A percentile compares a stretch with the other conserved stretches of the same genome.
phyloP scores from a whole-genome alignment of 768 basidiomycete species.

The Amylocystis lapponica region DNA sequence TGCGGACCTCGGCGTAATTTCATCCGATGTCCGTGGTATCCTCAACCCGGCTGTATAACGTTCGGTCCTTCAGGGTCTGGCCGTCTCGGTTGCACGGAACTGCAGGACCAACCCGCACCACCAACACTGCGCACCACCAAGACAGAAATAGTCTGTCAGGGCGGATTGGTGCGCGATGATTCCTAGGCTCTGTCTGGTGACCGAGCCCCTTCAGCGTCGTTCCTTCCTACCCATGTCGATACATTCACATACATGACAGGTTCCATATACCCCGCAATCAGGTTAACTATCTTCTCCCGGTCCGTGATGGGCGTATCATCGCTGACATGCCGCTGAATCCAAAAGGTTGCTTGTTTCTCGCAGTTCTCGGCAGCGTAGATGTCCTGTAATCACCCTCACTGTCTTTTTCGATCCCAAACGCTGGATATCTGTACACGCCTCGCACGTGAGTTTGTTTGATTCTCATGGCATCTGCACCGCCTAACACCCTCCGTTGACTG shows the following conservation, averaged over 20 bases:
- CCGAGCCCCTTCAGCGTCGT: background rate
- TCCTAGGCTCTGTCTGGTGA: background rate
- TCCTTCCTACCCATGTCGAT: background rate
- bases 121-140: no score
- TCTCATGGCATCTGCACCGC: background rate
- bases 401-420: no score
- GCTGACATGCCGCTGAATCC: no score
- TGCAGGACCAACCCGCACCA: no score
- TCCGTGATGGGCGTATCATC: no score
- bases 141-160: no score
- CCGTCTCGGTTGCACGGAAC: no score
- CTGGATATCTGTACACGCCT: background rate
- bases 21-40: constrained; percentile 63
- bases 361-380: no score
- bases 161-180: background rate
- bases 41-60: constrained; percentile 17
- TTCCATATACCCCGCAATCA: background rate
- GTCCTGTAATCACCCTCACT: no score
- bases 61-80: background rate
- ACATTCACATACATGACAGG: background rate
- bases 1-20: constrained; percentile 69
- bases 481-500: constrained; percentile 2
- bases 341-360: no score
- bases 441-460: background rate
- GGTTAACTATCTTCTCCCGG: no score